A percentile compares a stretch with the other conserved stretches of the same genome.
Evolutionary conservation across 2,329 filamentous ascomycete genomes (phyloP).

Genomic region (Teratosphaeria epicoccoides): DNA sequence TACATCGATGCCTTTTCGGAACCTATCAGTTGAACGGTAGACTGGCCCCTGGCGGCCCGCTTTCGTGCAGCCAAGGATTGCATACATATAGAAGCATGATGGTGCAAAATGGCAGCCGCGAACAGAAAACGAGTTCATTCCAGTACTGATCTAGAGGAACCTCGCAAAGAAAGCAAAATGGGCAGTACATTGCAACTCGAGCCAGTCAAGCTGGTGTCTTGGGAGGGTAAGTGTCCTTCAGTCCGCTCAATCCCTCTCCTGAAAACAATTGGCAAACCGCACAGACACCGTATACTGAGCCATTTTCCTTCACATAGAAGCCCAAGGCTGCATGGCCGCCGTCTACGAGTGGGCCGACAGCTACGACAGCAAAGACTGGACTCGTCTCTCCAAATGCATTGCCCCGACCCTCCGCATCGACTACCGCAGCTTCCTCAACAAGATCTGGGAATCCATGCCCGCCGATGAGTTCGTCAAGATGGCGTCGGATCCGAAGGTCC

Average conservation of each 20-base stretch:
- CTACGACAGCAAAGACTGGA: slow-evolving; percentile 58
- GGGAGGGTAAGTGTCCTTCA: slow-evolving; percentile 21
- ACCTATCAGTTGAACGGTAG: too few relatives aligned
- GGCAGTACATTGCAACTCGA: slow-evolving; percentile 13
- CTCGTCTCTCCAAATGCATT: slow-evolving; percentile 49
- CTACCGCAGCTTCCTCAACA: slow-evolving; percentile 50
- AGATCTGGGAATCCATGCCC: slow-evolving; percentile 47
- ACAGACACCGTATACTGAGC: neutral
- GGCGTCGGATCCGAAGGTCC: slow-evolving; percentile 42
- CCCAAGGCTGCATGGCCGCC: slow-evolving; percentile 30
- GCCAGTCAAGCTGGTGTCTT: slow-evolving; percentile 24
- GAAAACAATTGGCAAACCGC: neutral
- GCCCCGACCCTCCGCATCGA: slow-evolving; percentile 56
- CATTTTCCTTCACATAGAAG: slow-evolving; percentile 12
- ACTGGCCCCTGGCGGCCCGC: neutral
- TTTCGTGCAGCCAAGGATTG: neutral
- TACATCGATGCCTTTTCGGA: too few relatives aligned
- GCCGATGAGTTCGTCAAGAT: slow-evolving; percentile 44
- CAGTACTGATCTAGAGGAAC: neutral
- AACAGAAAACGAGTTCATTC: slow-evolving; percentile 6
- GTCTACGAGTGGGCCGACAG: slow-evolving; percentile 55
- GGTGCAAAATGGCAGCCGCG: neutral
- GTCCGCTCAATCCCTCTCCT: neutral
- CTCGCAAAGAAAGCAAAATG: slow-evolving; percentile 8
- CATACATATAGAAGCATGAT: neutral